Evolutionary conservation across 169 alveolate genomes (phyloP).

Genomic region (Plasmodium knowlesi): DNA sequence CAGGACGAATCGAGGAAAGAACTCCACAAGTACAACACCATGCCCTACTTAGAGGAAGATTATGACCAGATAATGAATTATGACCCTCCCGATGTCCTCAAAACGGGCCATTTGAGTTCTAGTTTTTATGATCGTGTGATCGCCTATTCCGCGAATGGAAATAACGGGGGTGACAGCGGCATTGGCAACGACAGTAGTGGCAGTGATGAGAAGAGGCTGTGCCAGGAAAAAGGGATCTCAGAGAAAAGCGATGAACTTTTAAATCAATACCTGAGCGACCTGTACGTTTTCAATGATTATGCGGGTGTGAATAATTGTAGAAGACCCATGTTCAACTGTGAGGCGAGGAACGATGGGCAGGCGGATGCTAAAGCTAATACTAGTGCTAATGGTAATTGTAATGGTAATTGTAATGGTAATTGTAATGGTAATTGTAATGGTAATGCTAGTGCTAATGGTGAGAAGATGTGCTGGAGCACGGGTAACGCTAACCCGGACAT

Average conservation of each 20-base stretch:
- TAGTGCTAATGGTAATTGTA: not conserved
- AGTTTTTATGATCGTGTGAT: slow-evolving; percentile 4
- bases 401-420: too few species aligned
- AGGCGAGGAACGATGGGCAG: slow-evolving; percentile 2
- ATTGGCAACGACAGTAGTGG: not conserved
- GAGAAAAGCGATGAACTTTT: not conserved
- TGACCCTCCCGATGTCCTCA: not conserved
- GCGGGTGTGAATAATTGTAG: slow-evolving; percentile 12
- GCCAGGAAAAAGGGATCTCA: not conserved
- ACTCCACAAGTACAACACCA: not conserved
- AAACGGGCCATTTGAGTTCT: not conserved
- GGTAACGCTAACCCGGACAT: not conserved
- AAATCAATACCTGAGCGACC: slow-evolving; percentile 19
- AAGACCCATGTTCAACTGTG: slow-evolving; percentile 5
- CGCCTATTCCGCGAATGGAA: not conserved
- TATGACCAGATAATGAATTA: not conserved
- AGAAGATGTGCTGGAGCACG: not conserved
- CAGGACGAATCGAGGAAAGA: not conserved
- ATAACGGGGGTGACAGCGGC: not conserved
- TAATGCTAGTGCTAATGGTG: not conserved
- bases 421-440: too few species aligned
- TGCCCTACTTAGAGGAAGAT: slow-evolving; percentile 12
- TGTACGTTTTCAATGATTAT: slow-evolving; percentile 30
- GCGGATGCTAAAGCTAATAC: not conserved
- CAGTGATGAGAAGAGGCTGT: not conserved